Evolutionary conservation across 2,329 filamentous ascomycete species (phyloP), one percentile per base, ranked within the genome.

Genomic region (Ascochyta lentis): DNA sequence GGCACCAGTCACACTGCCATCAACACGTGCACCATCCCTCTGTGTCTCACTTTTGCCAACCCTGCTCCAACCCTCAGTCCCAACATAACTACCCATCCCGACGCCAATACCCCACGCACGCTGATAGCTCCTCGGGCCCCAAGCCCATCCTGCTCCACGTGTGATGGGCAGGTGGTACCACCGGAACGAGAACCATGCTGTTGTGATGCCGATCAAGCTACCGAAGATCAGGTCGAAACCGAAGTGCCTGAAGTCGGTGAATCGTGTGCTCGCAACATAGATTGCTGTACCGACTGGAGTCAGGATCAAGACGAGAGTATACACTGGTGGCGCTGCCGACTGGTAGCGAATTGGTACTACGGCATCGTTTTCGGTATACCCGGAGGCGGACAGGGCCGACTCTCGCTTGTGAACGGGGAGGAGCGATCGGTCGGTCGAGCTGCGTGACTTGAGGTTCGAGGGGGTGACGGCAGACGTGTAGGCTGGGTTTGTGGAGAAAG

Each of bases 141-240:
- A 96, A 0, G 91, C 87, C 92, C 92, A 96, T 13, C 93, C 93
- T 1, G 89, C 89, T 6, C 92, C 92, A n/a, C 84, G 82, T 19
- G 79, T 81, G 59, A 96, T 86, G 0, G 92, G 91, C 9, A 95
- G 78, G 71, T 97, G 92, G 71, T 96, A 97, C 79, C 89, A 91
- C 23, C 90, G 83, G 79, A 96, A 96, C 3, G 88, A 84, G 64
- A 94, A 86, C 72, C 88, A 87, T 19, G 90, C 85, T 34, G 85
- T 85, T 40, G 87, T 76, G 13, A 88, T 83, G 8, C 94, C 94
- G 59, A 97, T 89, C 12, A 90, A 63, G 51, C 88, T 89, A n/a
- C 94, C 94, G 60, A 90, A 91, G 2, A 97, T 77, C 62, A 97
- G 90, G 63, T 98, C 94, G 72, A 96, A 94, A n/a, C 89, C 92